These are phyloP conservation scores for Oenanthe sinensis DNA, from an alignment of 129 eudicot species.

Conservation along the genomic window DNA sequence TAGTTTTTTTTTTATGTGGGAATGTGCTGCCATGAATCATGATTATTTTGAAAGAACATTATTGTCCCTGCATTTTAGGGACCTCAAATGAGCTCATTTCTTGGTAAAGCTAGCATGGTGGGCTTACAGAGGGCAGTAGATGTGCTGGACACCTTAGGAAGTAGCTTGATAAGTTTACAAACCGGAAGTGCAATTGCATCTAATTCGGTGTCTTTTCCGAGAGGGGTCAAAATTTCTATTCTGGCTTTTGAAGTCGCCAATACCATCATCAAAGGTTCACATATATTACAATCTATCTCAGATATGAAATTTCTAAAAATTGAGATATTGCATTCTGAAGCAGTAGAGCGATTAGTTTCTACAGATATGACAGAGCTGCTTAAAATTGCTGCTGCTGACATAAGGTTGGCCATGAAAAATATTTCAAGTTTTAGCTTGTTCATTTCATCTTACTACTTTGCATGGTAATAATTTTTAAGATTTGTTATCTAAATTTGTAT, in stretches of 20 bases:
- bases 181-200: conserved; percentile 56
- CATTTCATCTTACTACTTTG: background rate
- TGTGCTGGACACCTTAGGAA: background rate
- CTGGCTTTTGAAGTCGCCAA: conserved; percentile 90
- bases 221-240: conserved; percentile 65
- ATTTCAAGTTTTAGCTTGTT: background rate
- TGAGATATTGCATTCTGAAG: conserved; percentile 72
- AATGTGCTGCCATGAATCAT: background rate
- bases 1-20: background rate
- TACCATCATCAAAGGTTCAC: conserved; percentile 77
- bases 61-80: background rate
- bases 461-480: background rate
- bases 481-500: background rate
- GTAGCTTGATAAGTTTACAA: background rate
- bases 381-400: conserved; percentile 83
- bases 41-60: background rate
- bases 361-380: conserved; percentile 64
- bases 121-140: background rate
- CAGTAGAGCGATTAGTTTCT: conserved; percentile 72
- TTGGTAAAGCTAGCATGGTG: background rate
- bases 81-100: background rate
- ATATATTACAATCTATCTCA: conserved; percentile 70
- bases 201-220: conserved; percentile 38
- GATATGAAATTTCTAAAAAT: conserved; percentile 49
- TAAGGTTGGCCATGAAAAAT: conserved; percentile 37